Percentiles rank a stretch among this genome's conserved stretches.
Evolutionary conservation across 768 basidiomycete genomes (phyloP).

Genomic region (Pulveroboletus frians): DNA sequence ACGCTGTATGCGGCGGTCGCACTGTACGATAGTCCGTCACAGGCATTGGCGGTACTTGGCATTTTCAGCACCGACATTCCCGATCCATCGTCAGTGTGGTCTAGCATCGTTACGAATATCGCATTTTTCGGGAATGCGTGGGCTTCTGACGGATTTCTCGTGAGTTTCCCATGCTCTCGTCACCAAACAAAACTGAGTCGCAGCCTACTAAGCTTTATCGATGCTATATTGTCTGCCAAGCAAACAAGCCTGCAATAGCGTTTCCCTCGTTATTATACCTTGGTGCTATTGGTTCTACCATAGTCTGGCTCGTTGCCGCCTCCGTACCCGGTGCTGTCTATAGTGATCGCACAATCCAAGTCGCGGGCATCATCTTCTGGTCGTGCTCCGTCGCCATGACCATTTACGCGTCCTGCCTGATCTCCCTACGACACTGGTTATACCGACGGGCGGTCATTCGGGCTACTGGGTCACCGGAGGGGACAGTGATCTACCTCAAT

Average conservation of each 20-base stretch:
- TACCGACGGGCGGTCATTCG: conserved; percentile 12
- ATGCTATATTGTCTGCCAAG: conserved; percentile 19
- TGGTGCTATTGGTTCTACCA: conserved; percentile 8
- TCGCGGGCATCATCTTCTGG: conserved; percentile 11
- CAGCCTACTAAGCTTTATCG: conserved; percentile 18
- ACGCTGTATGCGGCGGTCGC: conserved; percentile 17
- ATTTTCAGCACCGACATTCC: conserved; percentile 3
- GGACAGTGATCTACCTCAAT: conserved; percentile 13
- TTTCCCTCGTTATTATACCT: conserved; percentile 13
- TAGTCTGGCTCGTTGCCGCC: conserved; percentile 16
- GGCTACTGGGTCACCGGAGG: conserved; percentile 12
- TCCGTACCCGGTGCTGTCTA: conserved; percentile 15
- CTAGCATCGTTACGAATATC: conserved; percentile 4
- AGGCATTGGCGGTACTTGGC: conserved; percentile 9
- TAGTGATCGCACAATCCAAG: conserved; percentile 10
- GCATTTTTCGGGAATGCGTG: conserved; percentile 21
- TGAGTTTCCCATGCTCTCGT: background rate
- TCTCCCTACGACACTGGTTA: conserved; percentile 16
- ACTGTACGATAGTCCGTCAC: conserved; percentile 12
- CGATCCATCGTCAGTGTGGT: conserved; percentile 16
- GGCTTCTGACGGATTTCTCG: conserved; percentile 21
- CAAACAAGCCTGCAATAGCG: background rate
- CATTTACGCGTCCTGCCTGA: conserved; percentile 11
- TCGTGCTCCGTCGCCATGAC: conserved; percentile 14
- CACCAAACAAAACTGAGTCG: background rate